Evolutionary conservation across 2,329 filamentous ascomycete genomes (phyloP), one percentile per base, ranked within the genome.

Genomic region (Alternaria sp.): DNA sequence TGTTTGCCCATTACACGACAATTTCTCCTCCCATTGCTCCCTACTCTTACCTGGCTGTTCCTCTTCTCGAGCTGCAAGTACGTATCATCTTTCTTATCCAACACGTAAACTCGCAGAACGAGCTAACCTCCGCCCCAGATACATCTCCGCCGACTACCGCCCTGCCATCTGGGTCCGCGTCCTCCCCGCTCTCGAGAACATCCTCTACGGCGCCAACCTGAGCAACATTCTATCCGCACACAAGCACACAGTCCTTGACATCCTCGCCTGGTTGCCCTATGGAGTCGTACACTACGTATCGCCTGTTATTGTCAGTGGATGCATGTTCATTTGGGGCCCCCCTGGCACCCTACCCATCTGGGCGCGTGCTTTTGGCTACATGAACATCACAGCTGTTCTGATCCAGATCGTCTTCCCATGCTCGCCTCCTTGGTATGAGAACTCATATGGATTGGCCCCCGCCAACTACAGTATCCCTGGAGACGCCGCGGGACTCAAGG

Each of bases 341-440:
- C 94, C 94, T 1, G 92, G 92, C 63, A 94, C 91, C 0, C 86
- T 92, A 1, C 92, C 93, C 9, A 89, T 93, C 18, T 97, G 94
- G 75, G 93, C 92, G 16, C 89, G 90, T 69, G 88, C 90, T 51
- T 97, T 97, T 71, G 94, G 94, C 60, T 97, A 94, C 85, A 91
- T 97, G 88, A 95, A 93, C 81, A 87, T 97, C 65, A 83, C 89
- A 12, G 94, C 93, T 54, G 94, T 97, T 57, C 87, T 89, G 32
- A 94, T 96, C 66, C 94, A 97, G 81, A 85, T 97, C 54, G 80
- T 93, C 63, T 96, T 97, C 80, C 94, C 94, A 1, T 97, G 94
- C 83, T 95, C 94, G 24, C 92, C 94, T 26, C 94, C 94, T 1
- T 98, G 94, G 94, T 98, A 97, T 75, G 94, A 97, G 84, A 96